Evolutionary conservation across 495 filamentous ascomycete genomes (phyloP).

Genomic region (Antarctomyces pellizariae): DNA sequence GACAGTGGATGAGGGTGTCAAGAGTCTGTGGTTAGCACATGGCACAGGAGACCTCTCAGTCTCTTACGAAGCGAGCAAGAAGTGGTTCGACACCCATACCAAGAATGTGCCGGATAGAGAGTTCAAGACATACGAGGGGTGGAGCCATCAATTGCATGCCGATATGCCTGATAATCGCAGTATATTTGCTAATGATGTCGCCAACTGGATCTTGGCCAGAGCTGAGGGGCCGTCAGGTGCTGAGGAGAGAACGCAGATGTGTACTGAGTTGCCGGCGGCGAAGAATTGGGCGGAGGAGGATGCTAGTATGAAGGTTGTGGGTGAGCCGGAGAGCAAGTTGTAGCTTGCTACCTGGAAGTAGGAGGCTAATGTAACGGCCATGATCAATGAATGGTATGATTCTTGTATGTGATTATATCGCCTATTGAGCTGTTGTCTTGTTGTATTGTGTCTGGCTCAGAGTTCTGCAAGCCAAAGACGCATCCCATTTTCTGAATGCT

Average conservation of each 20-base stretch:
- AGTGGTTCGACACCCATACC: constrained; percentile 28
- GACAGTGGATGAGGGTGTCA: constrained; percentile 13
- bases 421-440: too few species aligned
- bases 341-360: too few species aligned
- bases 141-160: constrained; percentile 54
- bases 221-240: constrained; percentile 2
- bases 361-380: too few species aligned
- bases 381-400: too few species aligned
- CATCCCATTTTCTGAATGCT: too few species aligned
- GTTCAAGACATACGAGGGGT: constrained; percentile 54
- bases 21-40: constrained; percentile 36
- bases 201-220: constrained; percentile 45
- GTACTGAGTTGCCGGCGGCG: too few species aligned
- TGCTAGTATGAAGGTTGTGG: too few species aligned
- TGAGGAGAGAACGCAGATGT: background rate
- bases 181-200: constrained; percentile 44
- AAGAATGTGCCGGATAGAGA: constrained; percentile 36
- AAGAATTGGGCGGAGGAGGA: too few species aligned
- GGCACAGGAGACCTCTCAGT: constrained; percentile 46
- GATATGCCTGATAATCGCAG: constrained; percentile 37
- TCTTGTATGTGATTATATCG: too few species aligned
- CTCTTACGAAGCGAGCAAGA: constrained; percentile 33
- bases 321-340: too few species aligned
- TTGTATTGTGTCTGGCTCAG: too few species aligned
- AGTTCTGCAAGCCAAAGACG: too few species aligned